Conservation (phyloP, 2,329 filamentous ascomycete genomes). For the Hymenoscyphus salicellus region DNA sequence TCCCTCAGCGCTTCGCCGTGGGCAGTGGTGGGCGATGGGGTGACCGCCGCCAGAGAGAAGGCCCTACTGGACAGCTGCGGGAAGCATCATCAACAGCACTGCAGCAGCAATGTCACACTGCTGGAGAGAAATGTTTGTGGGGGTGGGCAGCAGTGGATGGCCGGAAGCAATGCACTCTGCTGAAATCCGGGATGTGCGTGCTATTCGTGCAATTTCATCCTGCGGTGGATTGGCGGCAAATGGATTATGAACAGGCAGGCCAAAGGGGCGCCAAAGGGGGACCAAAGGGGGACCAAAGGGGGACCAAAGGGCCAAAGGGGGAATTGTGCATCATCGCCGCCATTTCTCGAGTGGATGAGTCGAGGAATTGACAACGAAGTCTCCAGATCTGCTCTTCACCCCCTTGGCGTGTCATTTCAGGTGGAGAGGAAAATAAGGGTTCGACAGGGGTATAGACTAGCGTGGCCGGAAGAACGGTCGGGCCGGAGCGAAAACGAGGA, state of each 20-base stretch:
- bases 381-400: neutral
- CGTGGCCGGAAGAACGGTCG: neutral
- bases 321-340: neutral
- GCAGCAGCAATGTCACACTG: slow-evolving; percentile 6
- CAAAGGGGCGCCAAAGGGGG: too few species aligned
- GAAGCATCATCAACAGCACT: neutral
- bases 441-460: neutral
- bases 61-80: slow-evolving; percentile 7
- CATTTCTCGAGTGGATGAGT: neutral
- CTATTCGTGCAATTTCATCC: neutral
- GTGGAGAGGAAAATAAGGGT: neutral
- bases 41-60: neutral
- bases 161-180: neutral
- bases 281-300: too few species aligned
- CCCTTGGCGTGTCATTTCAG: neutral
- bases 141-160: neutral
- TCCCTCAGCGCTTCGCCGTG: neutral
- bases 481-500: neutral
- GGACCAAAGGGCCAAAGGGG: too few species aligned
- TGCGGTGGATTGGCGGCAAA: neutral
- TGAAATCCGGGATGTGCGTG: neutral
- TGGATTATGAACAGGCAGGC: neutral
- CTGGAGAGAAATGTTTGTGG: slow-evolving; percentile 6
- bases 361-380: neutral
- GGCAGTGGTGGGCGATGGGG: neutral